Base-by-base conservation (phyloP, 805 yeast genomes). In the Wickerhamiella occidentalis region DNA sequence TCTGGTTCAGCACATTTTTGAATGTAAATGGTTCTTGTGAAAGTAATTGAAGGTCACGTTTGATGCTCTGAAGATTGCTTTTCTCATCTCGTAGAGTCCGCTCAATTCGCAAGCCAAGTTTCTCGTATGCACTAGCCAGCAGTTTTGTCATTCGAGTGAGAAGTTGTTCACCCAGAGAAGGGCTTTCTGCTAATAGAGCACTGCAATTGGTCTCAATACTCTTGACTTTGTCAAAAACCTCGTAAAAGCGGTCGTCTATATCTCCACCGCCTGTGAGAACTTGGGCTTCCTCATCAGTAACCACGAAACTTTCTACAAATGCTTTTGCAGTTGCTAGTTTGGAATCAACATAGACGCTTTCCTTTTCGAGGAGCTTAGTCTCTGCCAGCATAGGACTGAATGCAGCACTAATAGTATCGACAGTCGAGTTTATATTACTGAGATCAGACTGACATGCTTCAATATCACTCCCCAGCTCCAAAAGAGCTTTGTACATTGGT, bases 201-300 rank as follows among this genome's bases (percentile, higher is more conserved):
- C 83, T 78, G 46, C 94, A 80, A 51, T 80, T 77, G 29, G 74
- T 71, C 59, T 80, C 79, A 25, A 88, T 81, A 33, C 61, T 58
- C 55, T 82, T 78, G 6, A 85, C 81, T 57, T 79, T 80, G 12
- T 68, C 64, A 29, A 88, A 67, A 1, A 77, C 73, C 3, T 58
- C 61, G 56, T 85, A 84, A 60, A 82, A 86, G 47, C 74, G 78
- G 1, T 70, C 67, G 36, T 69, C 66, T 8, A 74, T 55, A 9
- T 57, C 58, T 52, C 15, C 60, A 60, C 58, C 48, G 23, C 56
- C 57, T 23, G 56, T 57, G 43, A 88, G 66, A 6, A 74, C 64
- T 56, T 76, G 82, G 41, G 78, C 80, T 56, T 90, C 96, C 50
- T 77, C 75, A 52, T 80, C 88, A 40, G 74, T 74, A 40, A 90